Percentiles rank a stretch among this genome's conserved stretches.
These are phyloP conservation scores for Auriscalpium microsporum DNA, from an alignment of 768 basidiomycete genomes.

Conservation along the genomic window DNA sequence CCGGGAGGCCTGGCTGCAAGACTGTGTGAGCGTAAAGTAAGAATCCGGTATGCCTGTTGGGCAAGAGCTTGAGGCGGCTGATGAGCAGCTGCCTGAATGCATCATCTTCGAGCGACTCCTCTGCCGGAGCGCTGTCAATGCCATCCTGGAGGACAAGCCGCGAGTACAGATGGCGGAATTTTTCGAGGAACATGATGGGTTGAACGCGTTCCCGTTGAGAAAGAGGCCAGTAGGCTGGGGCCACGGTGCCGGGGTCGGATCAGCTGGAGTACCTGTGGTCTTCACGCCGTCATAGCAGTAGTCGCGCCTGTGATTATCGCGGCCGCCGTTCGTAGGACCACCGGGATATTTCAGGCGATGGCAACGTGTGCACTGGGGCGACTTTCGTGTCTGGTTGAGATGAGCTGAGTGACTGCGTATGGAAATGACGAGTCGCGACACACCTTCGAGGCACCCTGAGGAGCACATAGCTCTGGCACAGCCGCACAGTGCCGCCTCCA, in stretches of 20 bases:
- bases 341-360: no score
- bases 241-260: neutral
- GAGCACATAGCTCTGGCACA: neutral
- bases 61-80: constrained; percentile 3
- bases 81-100: neutral
- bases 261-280: neutral
- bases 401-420: no score
- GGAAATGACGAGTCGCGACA: no score
- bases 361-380: no score
- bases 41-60: neutral
- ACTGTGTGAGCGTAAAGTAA: neutral
- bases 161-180: neutral
- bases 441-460: no score
- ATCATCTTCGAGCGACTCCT: neutral
- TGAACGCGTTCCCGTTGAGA: neutral
- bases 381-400: no score
- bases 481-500: neutral
- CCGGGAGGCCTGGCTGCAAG: neutral
- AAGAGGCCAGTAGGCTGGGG: neutral
- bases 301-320: neutral
- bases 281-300: neutral
- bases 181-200: neutral
- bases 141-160: neutral
- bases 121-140: neutral
- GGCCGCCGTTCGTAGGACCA: neutral